A percentile compares a stretch with the other conserved stretches of the same genome.
These are phyloP conservation scores for Cyberlindnera galapagoensis DNA, from an alignment of 805 yeast species.

Conservation along the genomic window DNA sequence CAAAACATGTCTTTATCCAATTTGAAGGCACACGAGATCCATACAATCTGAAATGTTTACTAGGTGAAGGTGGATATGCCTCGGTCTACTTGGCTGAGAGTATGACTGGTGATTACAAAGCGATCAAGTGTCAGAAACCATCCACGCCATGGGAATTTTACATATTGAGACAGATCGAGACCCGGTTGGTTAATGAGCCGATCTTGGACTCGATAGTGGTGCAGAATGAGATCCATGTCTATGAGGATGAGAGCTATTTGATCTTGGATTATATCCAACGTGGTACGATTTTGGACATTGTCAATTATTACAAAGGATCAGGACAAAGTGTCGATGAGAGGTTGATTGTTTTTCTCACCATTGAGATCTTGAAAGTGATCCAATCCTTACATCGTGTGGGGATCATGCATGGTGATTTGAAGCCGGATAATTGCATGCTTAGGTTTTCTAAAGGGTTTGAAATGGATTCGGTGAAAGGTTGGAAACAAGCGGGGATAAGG, in stretches of 20 bases:
- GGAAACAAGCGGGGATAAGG: conserved; percentile 44
- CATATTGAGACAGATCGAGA: conserved; percentile 52
- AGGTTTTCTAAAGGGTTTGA: conserved; percentile 31
- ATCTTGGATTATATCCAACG: conserved; percentile 32
- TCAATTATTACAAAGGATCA: conserved; percentile 40
- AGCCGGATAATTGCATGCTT: conserved; percentile 83
- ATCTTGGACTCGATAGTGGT: conserved; percentile 38
- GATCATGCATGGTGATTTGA: conserved; percentile 79
- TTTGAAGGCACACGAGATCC: conserved; percentile 36
- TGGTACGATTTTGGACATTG: conserved; percentile 69
- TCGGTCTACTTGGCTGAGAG: conserved; percentile 67
- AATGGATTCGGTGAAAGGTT: conserved; percentile 15
- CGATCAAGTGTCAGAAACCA: conserved; percentile 70
- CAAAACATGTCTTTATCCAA: conserved; percentile 35
- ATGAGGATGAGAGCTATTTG: conserved; percentile 23
- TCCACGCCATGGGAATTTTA: conserved; percentile 78
- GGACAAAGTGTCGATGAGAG: conserved; percentile 47
- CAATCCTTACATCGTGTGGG: conserved; percentile 57
- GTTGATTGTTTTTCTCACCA: conserved; percentile 53
- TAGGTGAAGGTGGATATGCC: conserved; percentile 83
- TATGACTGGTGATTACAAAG: conserved; percentile 46
- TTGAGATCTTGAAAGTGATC: conserved; percentile 55
- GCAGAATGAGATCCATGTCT: conserved; percentile 43
- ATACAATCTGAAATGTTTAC: conserved; percentile 42
- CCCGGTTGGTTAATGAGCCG: conserved; percentile 26